Evolutionary conservation across 2,329 filamentous ascomycete genomes (phyloP), one percentile per base, ranked within the genome.

Genomic region (Hymenoscyphus repandus): DNA sequence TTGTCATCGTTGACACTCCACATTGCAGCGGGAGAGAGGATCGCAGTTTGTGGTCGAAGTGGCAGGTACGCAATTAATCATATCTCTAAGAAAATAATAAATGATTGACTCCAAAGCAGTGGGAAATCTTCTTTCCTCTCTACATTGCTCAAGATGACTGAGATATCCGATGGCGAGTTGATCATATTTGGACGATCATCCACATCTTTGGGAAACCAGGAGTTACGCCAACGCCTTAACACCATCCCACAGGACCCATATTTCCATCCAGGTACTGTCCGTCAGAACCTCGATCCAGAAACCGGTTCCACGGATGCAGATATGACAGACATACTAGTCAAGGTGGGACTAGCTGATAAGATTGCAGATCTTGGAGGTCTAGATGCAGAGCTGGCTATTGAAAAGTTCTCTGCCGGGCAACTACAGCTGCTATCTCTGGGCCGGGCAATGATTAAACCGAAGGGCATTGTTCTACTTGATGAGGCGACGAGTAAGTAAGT

Each of bases 231-330:
- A 37, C 72, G 71, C 0, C 64, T 81, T 34, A 75, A 78, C 38
- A 73, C 75, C 4, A 64, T 81, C 0, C 75, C 78, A 0, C 78
- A 82, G 58, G 78, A 81, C 4, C 62, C 75, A 0, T 71, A 77
- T 2, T 78, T 81, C 61, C 62, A 80, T 1, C 72, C 72, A 0
- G 72, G 70, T 33, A 69, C 66, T 1, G 67, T 74, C 51, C 64
- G 62, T 27, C 46, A 61, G 6, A 76, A 78, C 49, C 66, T 77
- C 0, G 75, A 77, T 50, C 72, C 74, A 0, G 63, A 65, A 12
- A 50, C 53, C 1, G 44, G 53, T 0, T 66, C 70, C 1, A 67
- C 66, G 51, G 36, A 45, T 6, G 18, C 12, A 15, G 53, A 55
- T 2, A 52, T 51, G 6, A 39, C 39, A 17, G n/a, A 34, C 2